Conservation (phyloP, 1,284 basidiomycete species). For the Fomitopsis betulina region DNA sequence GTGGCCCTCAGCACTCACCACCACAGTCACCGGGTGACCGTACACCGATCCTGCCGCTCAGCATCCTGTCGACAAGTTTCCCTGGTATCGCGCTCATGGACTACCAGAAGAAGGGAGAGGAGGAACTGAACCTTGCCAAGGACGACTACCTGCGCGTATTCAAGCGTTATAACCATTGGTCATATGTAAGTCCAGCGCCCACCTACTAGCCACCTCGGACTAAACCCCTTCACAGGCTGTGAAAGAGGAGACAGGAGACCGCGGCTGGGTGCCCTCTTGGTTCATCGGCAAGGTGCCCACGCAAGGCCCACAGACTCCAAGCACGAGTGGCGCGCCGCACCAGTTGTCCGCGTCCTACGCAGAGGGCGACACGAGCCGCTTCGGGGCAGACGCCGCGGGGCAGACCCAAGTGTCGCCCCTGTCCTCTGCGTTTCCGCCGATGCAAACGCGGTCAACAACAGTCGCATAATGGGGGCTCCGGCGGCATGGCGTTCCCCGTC, state of each 20-base stretch:
- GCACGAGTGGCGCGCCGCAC: constrained; percentile 33
- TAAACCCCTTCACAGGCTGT: constrained; percentile 55
- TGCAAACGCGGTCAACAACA: constrained; percentile 23
- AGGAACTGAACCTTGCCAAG: constrained; percentile 83
- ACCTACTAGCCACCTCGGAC: constrained; percentile 5
- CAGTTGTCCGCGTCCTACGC: constrained; percentile 15
- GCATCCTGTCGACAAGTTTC: constrained; percentile 92
- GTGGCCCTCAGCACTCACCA: constrained; percentile 34
- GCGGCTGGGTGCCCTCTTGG: constrained; percentile 92
- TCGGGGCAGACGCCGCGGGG: constrained; percentile 18
- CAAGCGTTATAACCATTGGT: constrained; percentile 98
- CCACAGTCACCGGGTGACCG: constrained; percentile 38
- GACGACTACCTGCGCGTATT: constrained; percentile 89
- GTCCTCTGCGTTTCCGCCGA: constrained; percentile 66
- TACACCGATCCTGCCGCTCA: constrained; percentile 79
- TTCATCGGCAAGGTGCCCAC: constrained; percentile 69
- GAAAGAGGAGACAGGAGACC: constrained; percentile 81
- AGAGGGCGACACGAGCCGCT: constrained; percentile 17
- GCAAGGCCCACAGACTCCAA: constrained; percentile 53
- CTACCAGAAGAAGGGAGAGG: constrained; percentile 86
- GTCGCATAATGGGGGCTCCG: constrained; percentile 14
- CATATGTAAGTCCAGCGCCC: constrained; percentile 55
- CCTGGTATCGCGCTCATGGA: constrained; percentile 94
- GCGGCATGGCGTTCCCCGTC: background rate
- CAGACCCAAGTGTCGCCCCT: constrained; percentile 65